phyloP scores from a whole-genome alignment of 352 stramenopile species.

The Thraustotheca clavata region DNA sequence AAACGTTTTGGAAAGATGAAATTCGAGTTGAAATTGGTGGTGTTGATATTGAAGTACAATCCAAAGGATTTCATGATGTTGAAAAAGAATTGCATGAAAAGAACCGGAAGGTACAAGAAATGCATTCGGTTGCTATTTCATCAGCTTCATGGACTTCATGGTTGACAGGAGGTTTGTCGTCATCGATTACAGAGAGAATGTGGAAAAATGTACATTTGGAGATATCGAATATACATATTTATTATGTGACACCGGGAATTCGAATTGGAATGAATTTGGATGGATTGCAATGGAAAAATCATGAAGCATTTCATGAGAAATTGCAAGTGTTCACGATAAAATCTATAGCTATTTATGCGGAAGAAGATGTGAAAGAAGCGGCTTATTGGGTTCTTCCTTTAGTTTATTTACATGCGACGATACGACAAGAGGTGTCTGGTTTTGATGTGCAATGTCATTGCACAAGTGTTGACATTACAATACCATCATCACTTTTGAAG shows the following conservation, averaged over 20 bases:
- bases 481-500: not conserved
- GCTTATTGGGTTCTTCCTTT: not conserved
- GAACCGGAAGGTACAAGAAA: not conserved
- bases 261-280: slow-evolving; percentile 3
- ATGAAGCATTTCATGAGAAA: no score
- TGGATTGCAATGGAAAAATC: no score
- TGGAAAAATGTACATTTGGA: not conserved
- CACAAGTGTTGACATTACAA: not conserved
- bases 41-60: slow-evolving; percentile 5
- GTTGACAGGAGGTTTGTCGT: not conserved
- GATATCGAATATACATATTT: slow-evolving; percentile 1
- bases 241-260: not conserved
- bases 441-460: not conserved
- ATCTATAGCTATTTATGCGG: not conserved
- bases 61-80: not conserved
- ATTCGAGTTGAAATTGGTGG: slow-evolving; percentile 14
- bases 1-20: slow-evolving; percentile 3
- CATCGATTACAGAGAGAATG: slow-evolving; percentile 3
- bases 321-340: not conserved
- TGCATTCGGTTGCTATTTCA: not conserved
- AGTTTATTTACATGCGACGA: not conserved
- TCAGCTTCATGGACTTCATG: not conserved
- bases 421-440: not conserved
- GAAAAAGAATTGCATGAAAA: slow-evolving; percentile 8
- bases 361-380: not conserved